Evolutionary conservation across 371 early-diverging fungal genomes (phyloP).

Genomic region (Blakeslea trispora): DNA sequence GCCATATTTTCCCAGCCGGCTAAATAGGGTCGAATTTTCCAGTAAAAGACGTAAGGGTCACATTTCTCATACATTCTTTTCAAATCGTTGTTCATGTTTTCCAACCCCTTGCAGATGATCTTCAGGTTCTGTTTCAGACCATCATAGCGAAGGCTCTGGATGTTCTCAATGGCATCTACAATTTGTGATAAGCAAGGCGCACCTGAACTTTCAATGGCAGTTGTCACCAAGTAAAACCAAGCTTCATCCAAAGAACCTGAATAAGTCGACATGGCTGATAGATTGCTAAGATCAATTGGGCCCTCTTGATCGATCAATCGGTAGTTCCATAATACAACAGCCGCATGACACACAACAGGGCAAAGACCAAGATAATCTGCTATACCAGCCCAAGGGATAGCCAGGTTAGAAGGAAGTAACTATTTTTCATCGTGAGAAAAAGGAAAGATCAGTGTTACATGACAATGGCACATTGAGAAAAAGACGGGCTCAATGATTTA

Average conservation of each 20-base stretch:
- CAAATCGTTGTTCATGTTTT: constrained; percentile 65
- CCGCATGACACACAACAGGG: constrained; percentile 88
- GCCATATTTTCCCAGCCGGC: constrained; percentile 94
- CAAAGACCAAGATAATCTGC: constrained; percentile 83
- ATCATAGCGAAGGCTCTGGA: constrained; percentile 52
- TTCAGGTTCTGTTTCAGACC: constrained; percentile 55
- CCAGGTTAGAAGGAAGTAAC: constrained; percentile 78
- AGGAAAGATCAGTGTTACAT: constrained; percentile 25
- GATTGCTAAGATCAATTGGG: constrained; percentile 74
- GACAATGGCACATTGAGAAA: too few species aligned
- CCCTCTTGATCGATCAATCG: constrained; percentile 74
- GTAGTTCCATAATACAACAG: constrained; percentile 92
- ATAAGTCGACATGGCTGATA: constrained; percentile 81
- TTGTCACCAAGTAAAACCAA: constrained; percentile 95
- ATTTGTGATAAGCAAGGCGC: constrained; percentile 77
- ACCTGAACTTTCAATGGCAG: constrained; percentile 88
- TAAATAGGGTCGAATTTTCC: constrained; percentile 90
- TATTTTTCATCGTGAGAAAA: constrained; percentile 42
- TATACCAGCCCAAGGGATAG: constrained; percentile 83
- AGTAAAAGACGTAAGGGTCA: constrained; percentile 95
- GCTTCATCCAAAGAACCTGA: constrained; percentile 92
- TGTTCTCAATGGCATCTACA: constrained; percentile 56
- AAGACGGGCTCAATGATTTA: not conserved
- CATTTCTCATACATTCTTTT: constrained; percentile 91
- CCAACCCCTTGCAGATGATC: constrained; percentile 58